These are phyloP conservation scores for Harringtonia lauricola DNA, from an alignment of 2,329 filamentous ascomycete species.

Conservation along the genomic window DNA sequence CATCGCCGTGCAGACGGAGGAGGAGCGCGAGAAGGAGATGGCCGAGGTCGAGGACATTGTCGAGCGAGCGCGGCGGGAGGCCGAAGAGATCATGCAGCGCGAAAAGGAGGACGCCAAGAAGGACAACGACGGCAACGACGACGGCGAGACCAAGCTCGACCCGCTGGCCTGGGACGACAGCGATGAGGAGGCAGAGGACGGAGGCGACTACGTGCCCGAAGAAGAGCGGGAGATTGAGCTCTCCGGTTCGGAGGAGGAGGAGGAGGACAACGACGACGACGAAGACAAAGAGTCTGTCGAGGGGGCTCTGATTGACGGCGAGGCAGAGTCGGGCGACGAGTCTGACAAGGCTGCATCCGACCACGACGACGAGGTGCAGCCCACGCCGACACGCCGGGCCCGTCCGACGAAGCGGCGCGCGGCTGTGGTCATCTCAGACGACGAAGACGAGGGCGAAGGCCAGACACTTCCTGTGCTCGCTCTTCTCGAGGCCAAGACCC, in stretches of 20 bases:
- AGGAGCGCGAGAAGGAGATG: slow-evolving; percentile 75
- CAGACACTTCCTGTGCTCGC: not conserved
- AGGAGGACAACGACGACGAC: slow-evolving; percentile 2
- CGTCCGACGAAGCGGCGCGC: slow-evolving; percentile 39
- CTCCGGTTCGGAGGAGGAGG: slow-evolving; percentile 12
- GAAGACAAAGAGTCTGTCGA: slow-evolving; percentile 18
- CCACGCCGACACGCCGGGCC: slow-evolving; percentile 4
- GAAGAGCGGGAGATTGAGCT: slow-evolving; percentile 11
- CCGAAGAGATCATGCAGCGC: slow-evolving; percentile 62
- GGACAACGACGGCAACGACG: slow-evolving; percentile 32
- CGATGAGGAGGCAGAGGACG: slow-evolving; percentile 32
- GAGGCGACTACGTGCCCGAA: slow-evolving; percentile 2
- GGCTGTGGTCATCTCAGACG: slow-evolving; percentile 46
- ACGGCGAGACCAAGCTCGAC: slow-evolving; percentile 30
- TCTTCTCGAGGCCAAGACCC: slow-evolving; percentile 26
- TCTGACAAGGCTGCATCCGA: slow-evolving; percentile 14
- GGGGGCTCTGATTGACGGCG: slow-evolving; percentile 9
- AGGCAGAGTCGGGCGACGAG: slow-evolving; percentile 16
- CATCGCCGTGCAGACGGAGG: slow-evolving; percentile 68
- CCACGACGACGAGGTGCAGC: not conserved
- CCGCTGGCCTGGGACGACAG: slow-evolving; percentile 12
- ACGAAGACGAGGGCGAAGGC: slow-evolving; percentile 48
- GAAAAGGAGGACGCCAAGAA: slow-evolving; percentile 68
- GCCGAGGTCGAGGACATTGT: slow-evolving; percentile 81
- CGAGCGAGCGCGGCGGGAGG: slow-evolving; percentile 72